A percentile compares a stretch with the other conserved stretches of the same genome.
Evolutionary conservation across 1,284 basidiomycete genomes (phyloP).

Genomic region (Rhodotorula sp.): DNA sequence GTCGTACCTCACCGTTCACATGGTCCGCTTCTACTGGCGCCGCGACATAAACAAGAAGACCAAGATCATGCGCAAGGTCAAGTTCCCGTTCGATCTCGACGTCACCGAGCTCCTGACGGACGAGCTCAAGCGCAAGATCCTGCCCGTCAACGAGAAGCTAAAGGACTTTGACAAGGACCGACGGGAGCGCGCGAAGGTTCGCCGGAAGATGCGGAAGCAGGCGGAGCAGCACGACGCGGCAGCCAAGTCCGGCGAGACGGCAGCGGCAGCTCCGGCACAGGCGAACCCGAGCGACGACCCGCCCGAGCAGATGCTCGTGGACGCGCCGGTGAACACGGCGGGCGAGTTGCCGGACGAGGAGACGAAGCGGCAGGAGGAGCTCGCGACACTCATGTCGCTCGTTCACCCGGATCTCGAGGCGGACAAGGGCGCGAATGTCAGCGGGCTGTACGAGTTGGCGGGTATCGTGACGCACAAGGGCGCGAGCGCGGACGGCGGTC

Average conservation of each 20-base stretch:
- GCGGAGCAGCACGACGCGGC: slow-evolving; percentile 9
- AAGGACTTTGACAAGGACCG: slow-evolving; percentile 80
- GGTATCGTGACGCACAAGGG: slow-evolving; percentile 97
- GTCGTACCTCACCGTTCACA: slow-evolving; percentile 74
- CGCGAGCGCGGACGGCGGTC: slow-evolving; percentile 78
- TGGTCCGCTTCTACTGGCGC: slow-evolving; percentile 96
- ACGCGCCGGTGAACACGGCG: slow-evolving; percentile 58
- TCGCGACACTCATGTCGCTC: slow-evolving; percentile 62
- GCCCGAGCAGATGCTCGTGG: slow-evolving; percentile 43
- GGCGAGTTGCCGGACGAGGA: slow-evolving; percentile 51
- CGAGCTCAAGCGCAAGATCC: slow-evolving; percentile 68
- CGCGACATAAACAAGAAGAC: slow-evolving; percentile 70
- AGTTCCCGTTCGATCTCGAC: slow-evolving; percentile 84
- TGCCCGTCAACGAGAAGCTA: slow-evolving; percentile 62
- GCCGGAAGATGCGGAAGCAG: slow-evolving; percentile 25
- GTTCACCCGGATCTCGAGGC: slow-evolving; percentile 63
- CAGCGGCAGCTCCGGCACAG: not conserved
- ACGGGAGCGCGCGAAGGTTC: slow-evolving; percentile 70
- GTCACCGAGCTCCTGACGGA: slow-evolving; percentile 77
- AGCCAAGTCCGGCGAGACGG: not conserved
- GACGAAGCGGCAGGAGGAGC: slow-evolving; percentile 57
- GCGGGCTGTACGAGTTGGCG: slow-evolving; percentile 78
- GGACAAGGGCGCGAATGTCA: slow-evolving; percentile 70
- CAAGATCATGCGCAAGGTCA: slow-evolving; percentile 75
- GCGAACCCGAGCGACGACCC: slow-evolving; percentile 24